Evolutionary conservation across 257 asterid species (phyloP), one percentile per base, ranked within the genome.

Genomic region (Verbena officinalis): DNA sequence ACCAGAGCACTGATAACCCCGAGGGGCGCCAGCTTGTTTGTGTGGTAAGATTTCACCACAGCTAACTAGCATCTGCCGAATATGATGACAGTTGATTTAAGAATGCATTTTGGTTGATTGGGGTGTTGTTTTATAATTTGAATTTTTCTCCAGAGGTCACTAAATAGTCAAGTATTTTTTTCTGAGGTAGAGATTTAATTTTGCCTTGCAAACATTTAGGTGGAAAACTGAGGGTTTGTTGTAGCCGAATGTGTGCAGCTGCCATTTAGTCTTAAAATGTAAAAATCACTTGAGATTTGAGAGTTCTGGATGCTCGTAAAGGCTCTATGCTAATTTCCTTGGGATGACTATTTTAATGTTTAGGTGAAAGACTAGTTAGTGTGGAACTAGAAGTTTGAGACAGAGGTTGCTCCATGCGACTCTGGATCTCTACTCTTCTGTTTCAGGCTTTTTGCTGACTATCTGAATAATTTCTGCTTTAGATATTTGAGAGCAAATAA

Each of bases 11-110:
- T 75, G 99, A 94, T 64, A 83, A 83, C 73, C 86, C 82, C 19
- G 96, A 90, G 48, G 88, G 88, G 79, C 96, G 95, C 52, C 99
- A 94, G 82, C 97, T 94, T 55, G 89, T 94, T 43, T 94, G 99
- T 80, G 97, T 94, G 90, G 99, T 94, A 80, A 78, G 91, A 17
- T 63, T 58, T 65, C 67, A 27, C 31, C 23, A 14, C 36, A 21
- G 31, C 57, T 13, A 12, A 23, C 20, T 36, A 36, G 40, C 40
- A 36, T 36, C 8, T 36, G 40, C 40, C 3, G 40, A 36, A 36
- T 36, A 9, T 36, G 33, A 36, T 4, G 40, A 4, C 40, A 36
- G 11, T 36, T 36, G 40, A 36, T 36, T 4, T 36, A 9, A 36
- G 40, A 34, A 23, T 19, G 8, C 20, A 34, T 31, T 44, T 10